A percentile compares a stretch with the other conserved stretches of the same genome.
Conservation (phyloP, 768 basidiomycete species). For the Leucosporidium scottii region DNA sequence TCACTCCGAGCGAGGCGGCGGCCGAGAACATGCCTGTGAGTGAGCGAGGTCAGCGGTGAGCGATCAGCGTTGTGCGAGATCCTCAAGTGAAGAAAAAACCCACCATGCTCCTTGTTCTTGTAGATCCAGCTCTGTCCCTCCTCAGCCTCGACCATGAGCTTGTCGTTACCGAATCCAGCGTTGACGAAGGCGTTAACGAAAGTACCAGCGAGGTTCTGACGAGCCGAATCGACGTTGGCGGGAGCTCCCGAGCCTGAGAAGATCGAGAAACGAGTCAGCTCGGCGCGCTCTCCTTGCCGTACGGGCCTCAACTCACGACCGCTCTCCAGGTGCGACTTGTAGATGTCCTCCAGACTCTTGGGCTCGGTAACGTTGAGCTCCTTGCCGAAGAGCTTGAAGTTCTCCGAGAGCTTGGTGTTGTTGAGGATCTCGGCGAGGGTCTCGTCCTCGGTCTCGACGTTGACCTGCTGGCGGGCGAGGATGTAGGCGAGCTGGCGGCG, state of each 20-base stretch:
- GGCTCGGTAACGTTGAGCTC: slow-evolving; percentile 84
- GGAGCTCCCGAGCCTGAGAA: slow-evolving; percentile 50
- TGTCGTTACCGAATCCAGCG: slow-evolving; percentile 96
- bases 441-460: slow-evolving; percentile 79
- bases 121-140: slow-evolving; percentile 98
- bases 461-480: slow-evolving; percentile 84
- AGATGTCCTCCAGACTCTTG: slow-evolving; percentile 90
- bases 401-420: slow-evolving; percentile 71
- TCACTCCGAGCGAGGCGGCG: slow-evolving; percentile 84
- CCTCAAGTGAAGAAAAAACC: slow-evolving; percentile 26
- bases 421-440: slow-evolving; percentile 78
- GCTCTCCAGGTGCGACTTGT: slow-evolving; percentile 91
- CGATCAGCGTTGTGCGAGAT: too few relatives aligned
- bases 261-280: not conserved
- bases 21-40: slow-evolving; percentile 88
- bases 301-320: slow-evolving; percentile 52
- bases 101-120: slow-evolving; percentile 98
- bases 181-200: slow-evolving; percentile 99
- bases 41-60: not conserved
- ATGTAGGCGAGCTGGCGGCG: slow-evolving; percentile 89
- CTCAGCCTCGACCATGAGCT: slow-evolving; percentile 92
- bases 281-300: not conserved
- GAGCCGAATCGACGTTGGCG: slow-evolving; percentile 81
- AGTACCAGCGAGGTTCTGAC: slow-evolving; percentile 88
- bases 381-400: slow-evolving; percentile 86